phyloP scores from a whole-genome alignment of 2,329 filamentous ascomycete species.

The Talaromyces islandicus region DNA sequence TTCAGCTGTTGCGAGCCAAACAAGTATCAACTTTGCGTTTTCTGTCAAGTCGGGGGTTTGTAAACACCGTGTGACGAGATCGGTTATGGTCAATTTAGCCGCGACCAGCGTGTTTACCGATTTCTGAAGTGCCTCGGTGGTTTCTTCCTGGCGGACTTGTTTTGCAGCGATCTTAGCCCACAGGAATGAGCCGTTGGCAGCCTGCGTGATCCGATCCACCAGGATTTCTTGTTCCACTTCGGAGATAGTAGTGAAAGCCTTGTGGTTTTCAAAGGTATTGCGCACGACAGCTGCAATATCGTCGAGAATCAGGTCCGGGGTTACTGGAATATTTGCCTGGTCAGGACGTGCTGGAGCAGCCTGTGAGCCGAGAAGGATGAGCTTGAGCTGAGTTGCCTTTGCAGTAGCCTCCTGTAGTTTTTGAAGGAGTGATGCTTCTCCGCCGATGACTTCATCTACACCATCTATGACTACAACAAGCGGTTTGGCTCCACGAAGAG shows the following conservation, averaged over 20 bases:
- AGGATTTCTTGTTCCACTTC: constrained; percentile 28
- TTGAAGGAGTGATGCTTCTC: constrained; percentile 23
- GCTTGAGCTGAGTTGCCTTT: constrained; percentile 19
- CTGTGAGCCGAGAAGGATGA: constrained; percentile 26
- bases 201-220: constrained; percentile 26
- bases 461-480: constrained; percentile 35
- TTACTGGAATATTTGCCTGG: constrained; percentile 21
- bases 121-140: constrained; percentile 20
- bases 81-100: constrained; percentile 21
- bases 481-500: constrained; percentile 25
- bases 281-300: constrained; percentile 30
- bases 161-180: constrained; percentile 34
- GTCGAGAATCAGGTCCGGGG: constrained; percentile 28
- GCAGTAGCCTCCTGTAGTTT: constrained; percentile 19
- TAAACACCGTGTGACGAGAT: constrained; percentile 25
- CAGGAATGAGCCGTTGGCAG: constrained; percentile 32
- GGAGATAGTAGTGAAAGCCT: constrained; percentile 19
- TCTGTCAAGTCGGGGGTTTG: constrained; percentile 21
- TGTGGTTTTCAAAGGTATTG: constrained; percentile 18
- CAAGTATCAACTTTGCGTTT: constrained; percentile 26
- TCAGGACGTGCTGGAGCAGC: constrained; percentile 11
- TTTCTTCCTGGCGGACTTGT: constrained; percentile 22
- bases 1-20: constrained; percentile 32
- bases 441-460: constrained; percentile 28
- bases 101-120: constrained; percentile 22